A percentile compares a stretch with the other conserved stretches of the same genome.
Conservation (phyloP, 352 stramenopile genomes). For the Pelagophyceae sp. region DNA sequence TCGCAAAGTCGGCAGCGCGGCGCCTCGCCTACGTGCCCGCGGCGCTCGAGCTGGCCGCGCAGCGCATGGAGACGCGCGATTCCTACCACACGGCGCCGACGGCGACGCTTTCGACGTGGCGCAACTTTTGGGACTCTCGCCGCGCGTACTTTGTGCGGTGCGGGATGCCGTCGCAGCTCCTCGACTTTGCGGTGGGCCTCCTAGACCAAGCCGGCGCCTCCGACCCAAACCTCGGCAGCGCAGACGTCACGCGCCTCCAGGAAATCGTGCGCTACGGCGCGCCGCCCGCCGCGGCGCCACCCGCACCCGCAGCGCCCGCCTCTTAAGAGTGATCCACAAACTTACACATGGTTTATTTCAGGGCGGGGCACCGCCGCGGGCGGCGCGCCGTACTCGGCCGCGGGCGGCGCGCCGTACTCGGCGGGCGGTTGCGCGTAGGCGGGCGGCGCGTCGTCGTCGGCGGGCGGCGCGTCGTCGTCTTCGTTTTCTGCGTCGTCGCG, state of each 20-base stretch:
- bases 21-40: not conserved
- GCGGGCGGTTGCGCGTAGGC: not conserved
- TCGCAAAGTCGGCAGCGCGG: not conserved
- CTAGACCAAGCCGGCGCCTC: not conserved
- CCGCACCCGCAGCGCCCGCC: too few species aligned
- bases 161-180: not conserved
- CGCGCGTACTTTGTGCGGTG: not conserved
- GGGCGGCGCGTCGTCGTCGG: not conserved
- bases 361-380: not conserved
- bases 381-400: not conserved
- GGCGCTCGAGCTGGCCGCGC: not conserved
- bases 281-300: too few species aligned
- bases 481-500: not conserved
- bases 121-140: constrained; percentile 2
- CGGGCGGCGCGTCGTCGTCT: not conserved
- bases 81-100: not conserved
- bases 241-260: constrained; percentile 16
- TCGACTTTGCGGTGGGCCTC: not conserved
- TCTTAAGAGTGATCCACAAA: too few species aligned
- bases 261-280: not conserved
- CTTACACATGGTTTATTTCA: not conserved
- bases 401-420: too few species aligned
- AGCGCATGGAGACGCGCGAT: not conserved
- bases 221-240: not conserved
- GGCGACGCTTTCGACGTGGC: constrained; percentile 9